Evolutionary conservation across 208 protist species (phyloP).

Genomic region (Paratrypanosoma confusum): DNA sequence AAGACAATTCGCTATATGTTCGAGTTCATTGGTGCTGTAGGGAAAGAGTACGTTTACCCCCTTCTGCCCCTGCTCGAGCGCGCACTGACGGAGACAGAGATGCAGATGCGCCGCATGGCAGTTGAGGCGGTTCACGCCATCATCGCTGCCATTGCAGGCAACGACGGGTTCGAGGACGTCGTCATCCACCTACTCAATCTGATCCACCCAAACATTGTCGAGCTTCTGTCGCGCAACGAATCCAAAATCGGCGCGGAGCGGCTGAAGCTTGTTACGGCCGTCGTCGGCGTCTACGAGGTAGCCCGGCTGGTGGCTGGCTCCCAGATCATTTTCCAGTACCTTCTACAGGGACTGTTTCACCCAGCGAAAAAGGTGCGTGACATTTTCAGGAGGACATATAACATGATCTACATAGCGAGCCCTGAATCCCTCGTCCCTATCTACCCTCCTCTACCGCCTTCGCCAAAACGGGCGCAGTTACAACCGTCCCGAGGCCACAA

Average conservation of each 20-base stretch:
- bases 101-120: constrained; percentile 98
- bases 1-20: constrained; percentile 99
- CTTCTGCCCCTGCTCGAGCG: constrained; percentile 97
- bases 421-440: constrained; percentile 91
- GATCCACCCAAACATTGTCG: constrained; percentile 99
- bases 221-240: constrained; percentile 93
- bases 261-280: constrained; percentile 87
- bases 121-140: constrained; percentile 96
- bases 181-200: constrained; percentile 98
- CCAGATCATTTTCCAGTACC: constrained; percentile 90
- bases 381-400: constrained; percentile 99
- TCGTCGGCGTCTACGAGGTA: constrained; percentile 97
- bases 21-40: constrained; percentile 97
- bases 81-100: constrained; percentile 97
- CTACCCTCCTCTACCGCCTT: constrained; percentile 87
- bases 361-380: constrained; percentile 97
- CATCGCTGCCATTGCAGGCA: constrained; percentile 65
- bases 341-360: constrained; percentile 97
- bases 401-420: constrained; percentile 96
- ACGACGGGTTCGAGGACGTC: constrained; percentile 86
- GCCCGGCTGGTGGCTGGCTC: constrained; percentile 92
- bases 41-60: constrained; percentile 98
- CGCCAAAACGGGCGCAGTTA: constrained; percentile 32
- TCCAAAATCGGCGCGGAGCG: constrained; percentile 64
- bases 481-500: too few species aligned